Percentiles rank a stretch among this genome's conserved stretches.
Conservation (phyloP, 2,329 filamentous ascomycete genomes). For the Esteya vermicola region DNA sequence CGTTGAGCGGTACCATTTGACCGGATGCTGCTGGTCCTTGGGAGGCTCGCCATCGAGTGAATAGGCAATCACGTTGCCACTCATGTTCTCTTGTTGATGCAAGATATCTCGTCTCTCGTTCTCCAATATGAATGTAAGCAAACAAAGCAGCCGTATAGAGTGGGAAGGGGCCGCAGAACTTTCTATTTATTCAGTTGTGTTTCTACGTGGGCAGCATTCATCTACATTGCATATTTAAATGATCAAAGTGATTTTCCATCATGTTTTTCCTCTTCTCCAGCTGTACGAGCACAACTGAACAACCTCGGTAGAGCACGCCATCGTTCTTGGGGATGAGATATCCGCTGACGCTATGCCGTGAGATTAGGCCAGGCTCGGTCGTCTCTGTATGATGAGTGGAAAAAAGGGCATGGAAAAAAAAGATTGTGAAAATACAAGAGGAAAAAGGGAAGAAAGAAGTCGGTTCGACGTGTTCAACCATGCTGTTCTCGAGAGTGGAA, state of each 20-base stretch:
- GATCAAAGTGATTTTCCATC: background rate
- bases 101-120: background rate
- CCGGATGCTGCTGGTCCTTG: conserved; percentile 1
- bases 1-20: conserved; percentile 55
- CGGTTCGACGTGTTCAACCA: too few species aligned
- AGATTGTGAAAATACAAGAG: too few species aligned
- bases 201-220: too few species aligned
- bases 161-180: too few species aligned
- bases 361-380: too few species aligned
- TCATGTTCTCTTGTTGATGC: background rate
- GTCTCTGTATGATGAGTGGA: too few species aligned
- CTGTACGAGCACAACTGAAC: too few species aligned
- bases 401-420: too few species aligned
- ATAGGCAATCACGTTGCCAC: background rate
- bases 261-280: too few species aligned
- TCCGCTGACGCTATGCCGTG: background rate
- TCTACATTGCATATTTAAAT: background rate
- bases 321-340: background rate
- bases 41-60: background rate
- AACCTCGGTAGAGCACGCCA: background rate
- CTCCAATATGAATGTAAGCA: background rate
- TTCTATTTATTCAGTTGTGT: too few species aligned
- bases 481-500: too few species aligned
- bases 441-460: too few species aligned
- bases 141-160: background rate